Percentiles rank a stretch among this genome's conserved stretches.
These are phyloP conservation scores for Nakazawaea wickerhamii DNA, from an alignment of 805 yeast genomes.

Conservation along the genomic window DNA sequence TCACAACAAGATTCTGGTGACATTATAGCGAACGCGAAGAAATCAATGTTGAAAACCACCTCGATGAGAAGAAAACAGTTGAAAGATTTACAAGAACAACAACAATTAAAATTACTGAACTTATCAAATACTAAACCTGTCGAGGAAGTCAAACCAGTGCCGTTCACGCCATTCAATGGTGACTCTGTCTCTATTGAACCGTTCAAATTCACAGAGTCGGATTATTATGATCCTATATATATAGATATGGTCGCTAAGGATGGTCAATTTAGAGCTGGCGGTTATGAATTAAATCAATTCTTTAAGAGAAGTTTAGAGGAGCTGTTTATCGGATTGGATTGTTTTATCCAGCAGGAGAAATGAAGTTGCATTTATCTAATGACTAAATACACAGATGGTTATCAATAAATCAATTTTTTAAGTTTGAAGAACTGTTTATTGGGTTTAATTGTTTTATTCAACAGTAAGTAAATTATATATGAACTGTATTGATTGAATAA, in stretches of 20 bases:
- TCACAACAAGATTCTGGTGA: conserved; percentile 28
- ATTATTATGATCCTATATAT: conserved; percentile 60
- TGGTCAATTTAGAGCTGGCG: conserved; percentile 75
- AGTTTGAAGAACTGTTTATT: too few relatives aligned
- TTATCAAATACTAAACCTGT: conserved; percentile 22
- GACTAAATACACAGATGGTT: not conserved
- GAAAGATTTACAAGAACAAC: conserved; percentile 30
- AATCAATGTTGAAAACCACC: conserved; percentile 54
- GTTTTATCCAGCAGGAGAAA: conserved; percentile 64
- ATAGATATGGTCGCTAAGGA: conserved; percentile 34
- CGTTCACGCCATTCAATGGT: conserved; percentile 94
- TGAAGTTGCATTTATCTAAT: too few relatives aligned
- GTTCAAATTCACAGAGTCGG: conserved; percentile 37
- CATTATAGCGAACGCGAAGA: conserved; percentile 44
- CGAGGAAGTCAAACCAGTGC: conserved; percentile 33
- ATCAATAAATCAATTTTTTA: too few relatives aligned
- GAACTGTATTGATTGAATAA: too few relatives aligned
- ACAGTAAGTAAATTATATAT: too few relatives aligned
- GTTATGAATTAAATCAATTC: conserved; percentile 67
- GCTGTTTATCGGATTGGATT: conserved; percentile 87
- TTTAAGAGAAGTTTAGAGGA: conserved; percentile 76
- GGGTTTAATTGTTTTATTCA: not conserved
- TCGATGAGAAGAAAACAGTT: conserved; percentile 59
- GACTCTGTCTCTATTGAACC: conserved; percentile 59
- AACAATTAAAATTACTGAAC: conserved; percentile 23